A percentile compares a stretch with the other conserved stretches of the same genome.
Conservation (phyloP, 2,329 filamentous ascomycete species). For the Penicillium digitatum region DNA sequence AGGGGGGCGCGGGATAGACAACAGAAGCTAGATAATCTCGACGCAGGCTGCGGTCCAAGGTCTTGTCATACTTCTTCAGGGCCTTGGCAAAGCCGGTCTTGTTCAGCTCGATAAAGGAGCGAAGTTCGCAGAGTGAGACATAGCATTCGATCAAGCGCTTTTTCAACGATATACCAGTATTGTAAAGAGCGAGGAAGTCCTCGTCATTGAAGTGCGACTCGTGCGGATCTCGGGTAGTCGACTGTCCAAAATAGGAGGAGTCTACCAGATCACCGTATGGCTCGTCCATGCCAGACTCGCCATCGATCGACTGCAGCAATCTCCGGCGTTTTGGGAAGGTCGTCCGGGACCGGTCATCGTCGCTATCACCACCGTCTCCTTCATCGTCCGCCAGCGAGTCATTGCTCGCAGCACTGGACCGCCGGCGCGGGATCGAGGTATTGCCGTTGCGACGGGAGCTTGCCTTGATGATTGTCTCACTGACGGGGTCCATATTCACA, state of each 20-base stretch:
- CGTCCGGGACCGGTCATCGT: conserved; percentile 50
- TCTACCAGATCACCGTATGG: conserved; percentile 34
- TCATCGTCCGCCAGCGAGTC: conserved; percentile 52
- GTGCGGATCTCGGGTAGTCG: conserved; percentile 36
- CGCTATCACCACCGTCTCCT: conserved; percentile 51
- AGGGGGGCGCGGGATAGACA: conserved; percentile 77
- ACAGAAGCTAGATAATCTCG: conserved; percentile 67
- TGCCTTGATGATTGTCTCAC: conserved; percentile 42
- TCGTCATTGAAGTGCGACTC: conserved; percentile 74
- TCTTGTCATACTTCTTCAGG: conserved; percentile 98
- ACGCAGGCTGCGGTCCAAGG: conserved; percentile 75
- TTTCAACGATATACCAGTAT: conserved; percentile 78
- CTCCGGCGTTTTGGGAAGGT: conserved; percentile 9
- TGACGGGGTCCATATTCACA: conserved; percentile 43
- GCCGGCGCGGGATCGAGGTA: conserved; percentile 35
- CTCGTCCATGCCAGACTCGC: conserved; percentile 29
- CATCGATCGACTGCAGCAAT: conserved; percentile 25
- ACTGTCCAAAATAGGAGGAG: conserved; percentile 29
- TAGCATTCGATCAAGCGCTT: conserved; percentile 84
- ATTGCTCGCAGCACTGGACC: conserved; percentile 42
- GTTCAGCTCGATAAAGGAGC: conserved; percentile 94
- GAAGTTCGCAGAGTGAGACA: conserved; percentile 88
- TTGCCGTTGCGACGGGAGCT: conserved; percentile 16
- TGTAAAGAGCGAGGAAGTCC: conserved; percentile 66
- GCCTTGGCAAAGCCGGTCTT: conserved; percentile 95